Base-by-base conservation (phyloP, 176 grass and related monocot genomes). In the Pontederia paniculata region DNA sequence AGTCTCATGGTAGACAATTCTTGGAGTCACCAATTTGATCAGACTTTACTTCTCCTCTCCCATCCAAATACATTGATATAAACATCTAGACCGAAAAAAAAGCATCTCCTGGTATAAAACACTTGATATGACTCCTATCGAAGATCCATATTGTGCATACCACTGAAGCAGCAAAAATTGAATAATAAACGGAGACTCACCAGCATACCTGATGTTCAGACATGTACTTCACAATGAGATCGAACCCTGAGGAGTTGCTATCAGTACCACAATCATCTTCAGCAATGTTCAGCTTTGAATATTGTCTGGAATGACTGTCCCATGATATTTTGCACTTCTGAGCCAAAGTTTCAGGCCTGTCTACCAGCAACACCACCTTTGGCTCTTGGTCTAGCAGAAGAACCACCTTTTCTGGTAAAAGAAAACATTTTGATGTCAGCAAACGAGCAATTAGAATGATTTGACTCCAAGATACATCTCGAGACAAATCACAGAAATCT, bases 201-300 rank as follows among this genome's bases (percentile, higher is more conserved):
- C 91, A 71, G 86, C 91, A 79, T 97, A 97, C 86, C 91, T 97
- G 86, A 87, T 86, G 91, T 63, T 89, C 72, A 70, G 49, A 83
- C 73, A 77, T 45, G 68, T 51, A 74, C n/a, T 62, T 65, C 28
- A 74, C 19, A 25, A 80, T 53, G 65, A 68, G 64, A 72, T 75
- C 63, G 9, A 70, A 37, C 19, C 44, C 48, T 70, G 16, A 37
- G 18, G 49, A 37, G 12, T 42, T 28, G 15, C 21, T 44, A 17
- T 28, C 44, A 12, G 7, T 9, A 58, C 14, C 9, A 41, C 65
- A 55, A 62, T 3, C 16, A 17, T 54, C 50, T 21, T 73, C 48
- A 42, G 44, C 20, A 16, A 44, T 71, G 65, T 42, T 12, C 56
- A 43, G 42, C 63, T 65, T 22, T 65, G 23, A 15, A 71, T 64